A percentile compares a stretch with the other conserved stretches of the same genome.
Conservation (phyloP, 2,329 filamentous ascomycete genomes). For the Colletotrichum sp. region DNA sequence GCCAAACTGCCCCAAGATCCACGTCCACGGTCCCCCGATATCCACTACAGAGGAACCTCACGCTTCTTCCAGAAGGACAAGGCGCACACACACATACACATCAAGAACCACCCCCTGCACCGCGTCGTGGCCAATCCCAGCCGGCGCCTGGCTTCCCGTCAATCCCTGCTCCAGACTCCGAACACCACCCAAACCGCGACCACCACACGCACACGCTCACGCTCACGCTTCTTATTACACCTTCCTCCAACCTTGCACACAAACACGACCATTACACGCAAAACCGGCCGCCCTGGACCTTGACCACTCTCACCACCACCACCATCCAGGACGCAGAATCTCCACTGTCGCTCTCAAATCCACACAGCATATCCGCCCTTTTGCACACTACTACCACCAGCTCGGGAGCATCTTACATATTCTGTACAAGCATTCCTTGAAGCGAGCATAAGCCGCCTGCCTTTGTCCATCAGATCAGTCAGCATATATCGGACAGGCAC, state of each 20-base stretch:
- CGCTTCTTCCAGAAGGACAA: not conserved
- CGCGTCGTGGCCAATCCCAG: slow-evolving; percentile 15
- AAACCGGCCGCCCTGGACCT: not conserved
- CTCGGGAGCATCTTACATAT: not conserved
- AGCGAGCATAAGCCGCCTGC: not conserved
- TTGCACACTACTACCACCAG: not conserved
- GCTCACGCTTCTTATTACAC: not conserved
- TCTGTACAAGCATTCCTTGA: not conserved
- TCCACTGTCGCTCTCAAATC: not conserved
- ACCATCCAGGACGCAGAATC: not conserved
- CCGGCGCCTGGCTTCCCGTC: not conserved
- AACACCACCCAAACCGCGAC: not conserved
- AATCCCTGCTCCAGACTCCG: slow-evolving; percentile 4
- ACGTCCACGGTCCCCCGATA: not conserved
- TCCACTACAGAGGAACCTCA: not conserved
- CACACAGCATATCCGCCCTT: not conserved
- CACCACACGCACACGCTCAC: not conserved
- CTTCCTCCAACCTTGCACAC: not conserved
- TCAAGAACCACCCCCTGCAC: not conserved
- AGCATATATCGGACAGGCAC: not conserved
- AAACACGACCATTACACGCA: not conserved
- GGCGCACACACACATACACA: not conserved
- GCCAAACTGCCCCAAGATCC: not conserved
- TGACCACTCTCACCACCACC: not conserved
- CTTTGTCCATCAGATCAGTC: not conserved